Evolutionary conservation across 139 green algal species (phyloP), one percentile per base, ranked within the genome.

Genomic region (Coelastrella sp.): DNA sequence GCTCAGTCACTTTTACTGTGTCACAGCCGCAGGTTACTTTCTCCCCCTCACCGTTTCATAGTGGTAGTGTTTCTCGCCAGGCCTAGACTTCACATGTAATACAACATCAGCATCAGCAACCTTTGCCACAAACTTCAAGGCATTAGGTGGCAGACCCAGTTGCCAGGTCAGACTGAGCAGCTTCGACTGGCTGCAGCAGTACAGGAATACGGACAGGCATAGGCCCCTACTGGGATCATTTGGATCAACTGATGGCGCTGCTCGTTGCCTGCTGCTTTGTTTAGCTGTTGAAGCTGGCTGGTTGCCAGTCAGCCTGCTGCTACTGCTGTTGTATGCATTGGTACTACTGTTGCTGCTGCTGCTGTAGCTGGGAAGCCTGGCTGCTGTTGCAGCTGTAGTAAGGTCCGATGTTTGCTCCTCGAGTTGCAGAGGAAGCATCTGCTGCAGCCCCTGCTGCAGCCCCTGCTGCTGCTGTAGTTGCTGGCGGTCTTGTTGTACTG

Each of bases 101-200:
- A 88, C 83, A 6, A 76, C 5, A 20, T 88, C 83, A 66, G 83
- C 83, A 79, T 88, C 83, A 47, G 95, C 77, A 96, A 95, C 32
- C 93, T 92, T 56, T 93, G 94, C 5, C 92, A 94, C 89, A 98
- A 98, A 90, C 94, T 97, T 73, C 83, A 88, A 47, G 5, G 65
- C 23, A 19, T 58, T 19, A 20, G 83, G 83, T 4, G 83, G 65
- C 65, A 88, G 66, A 5, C 83, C 83, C 47, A 88, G 13, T 65
- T 88, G 65, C 83, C 83, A 88, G 2, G 65, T 19, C 66, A 88
- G 65, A 4, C 7, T 32, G 32, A 88, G 64, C 32, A 88, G 19
- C 22, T 79, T 56, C 16, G 7, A 66, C 23, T 73, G 65, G 65
- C 83, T 88, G 47, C 83, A 88, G 65, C 83, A 86, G 80, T 86